phyloP scores from a whole-genome alignment of 352 stramenopile species.

The Phytophthora hybrid region DNA sequence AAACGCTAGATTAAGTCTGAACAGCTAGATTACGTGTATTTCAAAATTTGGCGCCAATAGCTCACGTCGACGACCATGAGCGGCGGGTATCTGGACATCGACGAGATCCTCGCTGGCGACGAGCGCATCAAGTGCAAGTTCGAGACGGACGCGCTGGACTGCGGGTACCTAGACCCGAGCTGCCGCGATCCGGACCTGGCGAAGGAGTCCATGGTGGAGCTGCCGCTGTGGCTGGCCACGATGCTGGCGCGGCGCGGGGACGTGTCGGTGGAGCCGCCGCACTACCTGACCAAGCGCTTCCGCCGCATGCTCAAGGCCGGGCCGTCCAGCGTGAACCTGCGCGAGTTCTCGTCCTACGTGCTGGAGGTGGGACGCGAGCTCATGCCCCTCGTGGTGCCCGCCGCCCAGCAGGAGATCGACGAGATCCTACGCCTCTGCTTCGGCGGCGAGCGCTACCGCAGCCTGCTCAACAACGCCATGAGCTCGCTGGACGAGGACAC shows the following conservation, averaged over 20 bases:
- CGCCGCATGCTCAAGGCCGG: conserved; percentile 85
- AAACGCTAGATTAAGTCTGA: not conserved
- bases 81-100: conserved; percentile 73
- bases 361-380: conserved; percentile 75
- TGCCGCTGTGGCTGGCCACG: conserved; percentile 82
- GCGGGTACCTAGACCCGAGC: conserved; percentile 80
- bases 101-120: conserved; percentile 81
- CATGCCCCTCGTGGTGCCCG: conserved; percentile 58
- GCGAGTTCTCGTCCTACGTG: conserved; percentile 80
- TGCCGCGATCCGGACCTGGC: conserved; percentile 62
- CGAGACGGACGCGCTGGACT: conserved; percentile 69
- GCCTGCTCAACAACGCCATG: conserved; percentile 87
- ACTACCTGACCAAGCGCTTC: conserved; percentile 77
- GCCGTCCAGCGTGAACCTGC: conserved; percentile 74
- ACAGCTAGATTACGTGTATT: not conserved
- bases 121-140: conserved; percentile 86
- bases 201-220: conserved; percentile 60
- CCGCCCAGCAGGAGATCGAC: conserved; percentile 64
- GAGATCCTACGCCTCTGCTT: conserved; percentile 84
- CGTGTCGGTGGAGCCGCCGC: conserved; percentile 64
- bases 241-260: conserved; percentile 60
- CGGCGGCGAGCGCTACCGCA: conserved; percentile 77
- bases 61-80: conserved; percentile 12
- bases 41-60: not conserved
- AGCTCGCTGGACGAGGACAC: conserved; percentile 86